Conservation (phyloP, 371 early-diverging fungal species). For the Fennellomyces sp. region DNA sequence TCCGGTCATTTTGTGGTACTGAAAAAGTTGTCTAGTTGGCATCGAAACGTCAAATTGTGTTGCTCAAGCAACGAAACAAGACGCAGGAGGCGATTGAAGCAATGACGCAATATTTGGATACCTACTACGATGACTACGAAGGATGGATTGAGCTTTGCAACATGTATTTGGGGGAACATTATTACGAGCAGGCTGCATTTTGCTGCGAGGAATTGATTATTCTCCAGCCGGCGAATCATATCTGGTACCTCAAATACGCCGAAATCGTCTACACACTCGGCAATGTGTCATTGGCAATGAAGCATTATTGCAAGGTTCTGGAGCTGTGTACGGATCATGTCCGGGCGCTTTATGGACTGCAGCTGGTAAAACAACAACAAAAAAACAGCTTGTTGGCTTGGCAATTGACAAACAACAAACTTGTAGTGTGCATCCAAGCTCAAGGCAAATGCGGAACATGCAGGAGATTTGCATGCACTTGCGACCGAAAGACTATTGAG, state of each 20-base stretch:
- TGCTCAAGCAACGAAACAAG: slow-evolving; percentile 68
- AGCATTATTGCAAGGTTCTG: slow-evolving; percentile 75
- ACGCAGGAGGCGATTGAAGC: slow-evolving; percentile 73
- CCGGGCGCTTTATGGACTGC: slow-evolving; percentile 78
- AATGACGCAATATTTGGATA: slow-evolving; percentile 77
- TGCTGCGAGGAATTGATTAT: slow-evolving; percentile 89
- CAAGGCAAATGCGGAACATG: slow-evolving; percentile 39
- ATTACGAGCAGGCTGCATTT: slow-evolving; percentile 87
- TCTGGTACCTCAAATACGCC: slow-evolving; percentile 86
- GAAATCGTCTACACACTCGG: slow-evolving; percentile 79
- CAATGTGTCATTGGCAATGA: slow-evolving; percentile 62
- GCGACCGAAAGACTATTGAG: slow-evolving; percentile 71
- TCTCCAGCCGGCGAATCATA: slow-evolving; percentile 81
- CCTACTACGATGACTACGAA: slow-evolving; percentile 82
- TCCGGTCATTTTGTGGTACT: no score
- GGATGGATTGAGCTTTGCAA: slow-evolving; percentile 85
- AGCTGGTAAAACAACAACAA: slow-evolving; percentile 49
- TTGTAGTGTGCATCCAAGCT: slow-evolving; percentile 44
- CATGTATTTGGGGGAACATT: slow-evolving; percentile 66
- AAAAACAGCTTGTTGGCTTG: not conserved
- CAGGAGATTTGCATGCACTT: slow-evolving; percentile 54
- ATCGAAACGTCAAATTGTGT: slow-evolving; percentile 75
- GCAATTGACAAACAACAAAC: not conserved
- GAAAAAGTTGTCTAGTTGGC: slow-evolving; percentile 50
- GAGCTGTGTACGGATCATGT: slow-evolving; percentile 77